Percentiles rank a stretch among this genome's conserved stretches.
Evolutionary conservation across 1,139 yeast genomes (phyloP).

Genomic region (Yamadazyma sp.): DNA sequence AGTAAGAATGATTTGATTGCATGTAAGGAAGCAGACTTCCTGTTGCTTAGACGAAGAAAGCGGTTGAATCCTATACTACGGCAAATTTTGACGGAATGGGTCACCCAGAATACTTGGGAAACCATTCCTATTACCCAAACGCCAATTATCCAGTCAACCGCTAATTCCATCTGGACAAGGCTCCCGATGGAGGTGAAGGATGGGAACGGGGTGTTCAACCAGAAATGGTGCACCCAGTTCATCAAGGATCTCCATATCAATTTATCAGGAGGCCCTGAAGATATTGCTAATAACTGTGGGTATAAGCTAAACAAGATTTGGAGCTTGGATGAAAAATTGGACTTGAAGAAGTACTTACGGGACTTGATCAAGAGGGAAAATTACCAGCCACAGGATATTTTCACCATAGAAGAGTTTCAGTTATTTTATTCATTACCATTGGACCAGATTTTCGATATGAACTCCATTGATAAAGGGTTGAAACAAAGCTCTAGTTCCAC

Average conservation of each 20-base stretch:
- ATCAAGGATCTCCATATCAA: constrained; percentile 54
- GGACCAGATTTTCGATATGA: constrained; percentile 55
- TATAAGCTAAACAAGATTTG: constrained; percentile 56
- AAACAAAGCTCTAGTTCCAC: constrained; percentile 46
- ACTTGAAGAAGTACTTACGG: constrained; percentile 35
- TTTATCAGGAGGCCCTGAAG: constrained; percentile 46
- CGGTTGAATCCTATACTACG: constrained; percentile 57
- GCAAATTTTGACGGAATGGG: constrained; percentile 64
- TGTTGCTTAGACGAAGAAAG: constrained; percentile 53
- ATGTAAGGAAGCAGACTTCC: constrained; percentile 57
- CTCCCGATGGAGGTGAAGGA: constrained; percentile 55
- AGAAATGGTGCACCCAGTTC: constrained; percentile 66
- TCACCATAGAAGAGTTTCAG: constrained; percentile 62
- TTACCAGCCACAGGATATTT: constrained; percentile 53
- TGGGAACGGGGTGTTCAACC: constrained; percentile 63
- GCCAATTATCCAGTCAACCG: constrained; percentile 63
- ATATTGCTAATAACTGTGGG: constrained; percentile 33
- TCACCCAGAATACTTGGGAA: constrained; percentile 68
- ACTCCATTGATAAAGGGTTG: constrained; percentile 46
- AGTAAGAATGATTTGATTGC: constrained; percentile 60
- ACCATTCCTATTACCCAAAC: constrained; percentile 58
- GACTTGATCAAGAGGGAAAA: constrained; percentile 30
- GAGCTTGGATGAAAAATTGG: constrained; percentile 58
- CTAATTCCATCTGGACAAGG: constrained; percentile 62
- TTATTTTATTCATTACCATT: constrained; percentile 61